phyloP scores from a whole-genome alignment of 2,329 filamentous ascomycete species.

The Talaromyces sp. region DNA sequence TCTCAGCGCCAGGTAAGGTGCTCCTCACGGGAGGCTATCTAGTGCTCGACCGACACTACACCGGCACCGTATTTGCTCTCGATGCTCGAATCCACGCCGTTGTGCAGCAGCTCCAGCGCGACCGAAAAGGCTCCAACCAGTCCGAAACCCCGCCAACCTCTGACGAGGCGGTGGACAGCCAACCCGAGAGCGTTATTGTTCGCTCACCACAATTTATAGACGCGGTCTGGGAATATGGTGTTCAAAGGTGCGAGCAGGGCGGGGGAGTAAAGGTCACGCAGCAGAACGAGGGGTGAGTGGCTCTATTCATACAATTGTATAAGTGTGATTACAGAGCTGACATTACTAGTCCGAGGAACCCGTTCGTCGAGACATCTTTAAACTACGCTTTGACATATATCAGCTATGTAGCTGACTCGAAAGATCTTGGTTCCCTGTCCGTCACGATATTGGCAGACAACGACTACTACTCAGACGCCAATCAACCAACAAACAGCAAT shows the following conservation, averaged over 20 bases:
- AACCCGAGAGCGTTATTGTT: slow-evolving; percentile 70
- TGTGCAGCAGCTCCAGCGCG: slow-evolving; percentile 52
- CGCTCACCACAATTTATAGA: slow-evolving; percentile 86
- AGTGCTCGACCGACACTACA: slow-evolving; percentile 83
- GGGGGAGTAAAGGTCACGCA: slow-evolving; percentile 82
- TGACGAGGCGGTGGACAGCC: slow-evolving; percentile 57
- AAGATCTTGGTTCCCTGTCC: slow-evolving; percentile 62
- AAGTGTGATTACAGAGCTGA: no score
- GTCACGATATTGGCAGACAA: slow-evolving; percentile 91
- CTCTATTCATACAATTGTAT: neutral
- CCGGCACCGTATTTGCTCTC: slow-evolving; percentile 65
- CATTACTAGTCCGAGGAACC: slow-evolving; percentile 59
- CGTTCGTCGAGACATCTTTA: slow-evolving; percentile 89
- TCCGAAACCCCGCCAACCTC: neutral
- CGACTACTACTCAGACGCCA: slow-evolving; percentile 85
- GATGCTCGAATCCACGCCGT: slow-evolving; percentile 62
- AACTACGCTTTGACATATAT: slow-evolving; percentile 83
- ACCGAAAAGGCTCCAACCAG: slow-evolving; percentile 11
- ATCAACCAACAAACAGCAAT: slow-evolving; percentile 36
- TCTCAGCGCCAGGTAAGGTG: slow-evolving; percentile 95
- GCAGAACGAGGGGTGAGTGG: slow-evolving; percentile 37
- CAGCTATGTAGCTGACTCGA: slow-evolving; percentile 46
- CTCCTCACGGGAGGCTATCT: slow-evolving; percentile 92
- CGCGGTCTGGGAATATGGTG: slow-evolving; percentile 84
- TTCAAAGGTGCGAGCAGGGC: slow-evolving; percentile 64